Conservation (phyloP, 805 yeast genomes). For the Saturnispora serradocipensis region DNA sequence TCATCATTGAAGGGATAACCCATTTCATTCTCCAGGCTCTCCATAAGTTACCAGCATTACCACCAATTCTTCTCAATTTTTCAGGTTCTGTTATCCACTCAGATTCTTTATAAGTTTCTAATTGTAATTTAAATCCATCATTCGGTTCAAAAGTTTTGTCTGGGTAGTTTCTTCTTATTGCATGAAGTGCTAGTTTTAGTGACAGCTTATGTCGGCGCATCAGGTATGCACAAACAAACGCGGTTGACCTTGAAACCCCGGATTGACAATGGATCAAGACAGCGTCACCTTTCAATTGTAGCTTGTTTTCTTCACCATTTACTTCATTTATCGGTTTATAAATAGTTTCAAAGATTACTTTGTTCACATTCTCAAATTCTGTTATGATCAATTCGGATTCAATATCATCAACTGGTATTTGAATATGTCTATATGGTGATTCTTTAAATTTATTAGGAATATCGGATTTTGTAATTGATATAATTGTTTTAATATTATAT, state of each 20-base stretch:
- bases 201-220: conserved; percentile 47
- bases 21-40: conserved; percentile 15
- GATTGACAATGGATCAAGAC: conserved; percentile 45
- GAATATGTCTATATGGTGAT: conserved; percentile 39
- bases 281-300: conserved; percentile 11
- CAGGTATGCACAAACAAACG: conserved; percentile 38
- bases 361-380: conserved; percentile 49
- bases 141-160: conserved; percentile 52
- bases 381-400: conserved; percentile 56
- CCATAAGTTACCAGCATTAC: conserved; percentile 11
- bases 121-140: conserved; percentile 62
- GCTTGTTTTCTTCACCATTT: conserved; percentile 14
- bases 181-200: conserved; percentile 58
- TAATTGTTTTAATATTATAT: conserved; percentile 56
- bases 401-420: conserved; percentile 67
- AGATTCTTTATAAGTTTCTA: conserved; percentile 47
- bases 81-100: conserved; percentile 31
- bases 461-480: conserved; percentile 60
- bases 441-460: conserved; percentile 43
- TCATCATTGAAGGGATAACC: conserved; percentile 18
- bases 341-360: conserved; percentile 58
- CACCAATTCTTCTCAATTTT: conserved; percentile 12
- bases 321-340: conserved; percentile 27
- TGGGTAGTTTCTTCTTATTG: conserved; percentile 56
- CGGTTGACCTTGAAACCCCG: conserved; percentile 41